phyloP scores from a whole-genome alignment of 441 rosid genomes.

The Gossypium trilobum region DNA sequence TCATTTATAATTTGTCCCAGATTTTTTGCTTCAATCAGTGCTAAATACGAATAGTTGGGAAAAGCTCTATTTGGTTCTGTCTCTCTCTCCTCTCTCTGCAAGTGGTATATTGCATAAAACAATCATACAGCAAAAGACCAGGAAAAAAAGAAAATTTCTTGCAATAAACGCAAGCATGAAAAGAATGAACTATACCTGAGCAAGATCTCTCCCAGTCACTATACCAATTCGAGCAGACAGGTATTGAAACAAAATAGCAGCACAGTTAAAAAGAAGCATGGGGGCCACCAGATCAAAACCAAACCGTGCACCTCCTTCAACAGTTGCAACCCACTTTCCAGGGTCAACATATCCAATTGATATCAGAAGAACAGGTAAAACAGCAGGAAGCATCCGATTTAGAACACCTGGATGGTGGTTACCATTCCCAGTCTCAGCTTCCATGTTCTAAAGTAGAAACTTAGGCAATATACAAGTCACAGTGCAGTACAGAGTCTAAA shows the following conservation, averaged over 20 bases:
- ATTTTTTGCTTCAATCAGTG: neutral
- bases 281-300: constrained; percentile 62
- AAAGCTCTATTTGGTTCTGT: neutral
- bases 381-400: constrained; percentile 46
- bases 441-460: constrained; percentile 45
- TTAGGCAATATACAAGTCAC: constrained; percentile 15
- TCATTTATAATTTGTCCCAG: neutral
- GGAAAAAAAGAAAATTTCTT: neutral
- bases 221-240: constrained; percentile 70
- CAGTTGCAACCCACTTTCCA: constrained; percentile 82
- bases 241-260: constrained; percentile 81
- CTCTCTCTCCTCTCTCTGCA: neutral
- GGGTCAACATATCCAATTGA: constrained; percentile 88
- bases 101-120: neutral
- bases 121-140: neutral
- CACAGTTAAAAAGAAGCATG: constrained; percentile 68
- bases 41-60: neutral
- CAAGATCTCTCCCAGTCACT: constrained; percentile 78
- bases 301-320: constrained; percentile 88
- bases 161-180: neutral
- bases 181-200: constrained; percentile 50
- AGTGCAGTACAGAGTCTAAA: constrained; percentile 14
- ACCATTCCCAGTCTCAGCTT: constrained; percentile 36
- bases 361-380: constrained; percentile 65
- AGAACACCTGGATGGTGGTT: constrained; percentile 34